Percentiles rank a stretch among this genome's conserved stretches.
Conservation (phyloP, 345 rosid genomes). For the Acer negundo region DNA sequence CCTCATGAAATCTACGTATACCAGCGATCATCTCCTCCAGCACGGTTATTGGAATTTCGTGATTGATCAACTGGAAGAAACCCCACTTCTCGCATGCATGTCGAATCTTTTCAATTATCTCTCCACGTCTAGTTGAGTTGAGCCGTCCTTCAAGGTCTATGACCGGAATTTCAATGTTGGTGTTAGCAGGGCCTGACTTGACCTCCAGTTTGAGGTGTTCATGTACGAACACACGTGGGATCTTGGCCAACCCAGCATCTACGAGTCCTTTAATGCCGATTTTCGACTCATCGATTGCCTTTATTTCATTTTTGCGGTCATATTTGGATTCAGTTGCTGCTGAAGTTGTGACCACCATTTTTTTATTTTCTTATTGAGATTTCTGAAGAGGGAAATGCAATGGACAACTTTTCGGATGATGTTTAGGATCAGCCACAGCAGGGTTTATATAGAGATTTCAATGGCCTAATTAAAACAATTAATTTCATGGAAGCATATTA, state of each 20-base stretch:
- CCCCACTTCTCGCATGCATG: slow-evolving; percentile 47
- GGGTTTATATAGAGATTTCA: background rate
- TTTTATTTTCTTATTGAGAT: background rate
- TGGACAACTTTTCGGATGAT: background rate
- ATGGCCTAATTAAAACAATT: background rate
- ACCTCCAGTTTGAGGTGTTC: background rate
- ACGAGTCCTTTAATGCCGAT: slow-evolving; percentile 23
- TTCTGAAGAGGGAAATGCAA: background rate
- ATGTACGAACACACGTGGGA: slow-evolving; percentile 19
- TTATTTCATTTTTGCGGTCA: slow-evolving; percentile 24
- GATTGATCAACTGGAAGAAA: slow-evolving; percentile 51
- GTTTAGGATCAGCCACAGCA: background rate
- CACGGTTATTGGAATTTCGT: slow-evolving; percentile 41
- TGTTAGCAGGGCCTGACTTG: background rate
- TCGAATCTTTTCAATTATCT: slow-evolving; percentile 30
- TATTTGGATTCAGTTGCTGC: slow-evolving; percentile 4
- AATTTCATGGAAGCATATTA: background rate
- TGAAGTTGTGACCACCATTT: slow-evolving; percentile 9
- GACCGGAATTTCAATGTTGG: slow-evolving; percentile 30
- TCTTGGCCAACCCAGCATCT: slow-evolving; percentile 14
- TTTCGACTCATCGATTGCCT: slow-evolving; percentile 26
- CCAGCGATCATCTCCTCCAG: slow-evolving; percentile 38
- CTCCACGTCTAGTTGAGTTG: slow-evolving; percentile 8
- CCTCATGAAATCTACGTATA: slow-evolving; percentile 39
- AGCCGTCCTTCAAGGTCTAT: slow-evolving; percentile 34